Evolutionary conservation across 2,329 filamentous ascomycete species (phyloP).

Genomic region (Ascochyta pisi): DNA sequence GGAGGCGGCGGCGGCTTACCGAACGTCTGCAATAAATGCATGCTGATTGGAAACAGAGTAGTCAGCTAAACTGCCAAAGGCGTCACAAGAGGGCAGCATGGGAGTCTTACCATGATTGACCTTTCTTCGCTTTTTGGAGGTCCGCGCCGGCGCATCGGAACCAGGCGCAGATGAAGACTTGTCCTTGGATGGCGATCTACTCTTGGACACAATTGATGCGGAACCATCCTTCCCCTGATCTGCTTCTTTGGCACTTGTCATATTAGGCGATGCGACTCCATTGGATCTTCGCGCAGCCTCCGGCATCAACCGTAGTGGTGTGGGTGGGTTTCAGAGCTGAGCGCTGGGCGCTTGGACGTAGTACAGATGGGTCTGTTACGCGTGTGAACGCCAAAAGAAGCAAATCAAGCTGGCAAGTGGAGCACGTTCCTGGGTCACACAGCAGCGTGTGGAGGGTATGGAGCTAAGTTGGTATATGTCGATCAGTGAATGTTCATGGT

Average conservation of each 20-base stretch:
- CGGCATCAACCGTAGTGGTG: slow-evolving; percentile 47
- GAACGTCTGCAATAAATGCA: slow-evolving; percentile 63
- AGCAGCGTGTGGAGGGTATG: slow-evolving; percentile 21
- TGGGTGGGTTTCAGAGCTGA: slow-evolving; percentile 40
- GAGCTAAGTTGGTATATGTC: slow-evolving; percentile 16
- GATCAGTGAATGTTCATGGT: slow-evolving; percentile 36
- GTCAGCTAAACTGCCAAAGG: slow-evolving; percentile 39
- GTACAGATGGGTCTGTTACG: slow-evolving; percentile 24
- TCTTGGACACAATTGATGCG: slow-evolving; percentile 35
- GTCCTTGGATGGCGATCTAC: slow-evolving; percentile 38
- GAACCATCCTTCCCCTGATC: slow-evolving; percentile 38
- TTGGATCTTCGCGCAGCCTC: slow-evolving; percentile 46
- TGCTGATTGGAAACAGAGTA: slow-evolving; percentile 41
- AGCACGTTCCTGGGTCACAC: slow-evolving; percentile 43
- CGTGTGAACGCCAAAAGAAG: slow-evolving; percentile 30
- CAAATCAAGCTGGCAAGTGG: slow-evolving; percentile 25
- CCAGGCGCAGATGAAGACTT: slow-evolving; percentile 37
- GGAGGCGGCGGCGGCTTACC: slow-evolving; percentile 48
- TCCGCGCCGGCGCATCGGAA: slow-evolving; percentile 42
- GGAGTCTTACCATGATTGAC: slow-evolving; percentile 58
- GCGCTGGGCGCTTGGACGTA: slow-evolving; percentile 9
- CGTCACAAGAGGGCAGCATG: slow-evolving; percentile 33
- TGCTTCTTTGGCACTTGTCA: slow-evolving; percentile 42
- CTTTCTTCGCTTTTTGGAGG: slow-evolving; percentile 59
- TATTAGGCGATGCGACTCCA: slow-evolving; percentile 44